Evolutionary conservation across 2,329 filamentous ascomycete genomes (phyloP).

Genomic region (Capronia coronata): DNA sequence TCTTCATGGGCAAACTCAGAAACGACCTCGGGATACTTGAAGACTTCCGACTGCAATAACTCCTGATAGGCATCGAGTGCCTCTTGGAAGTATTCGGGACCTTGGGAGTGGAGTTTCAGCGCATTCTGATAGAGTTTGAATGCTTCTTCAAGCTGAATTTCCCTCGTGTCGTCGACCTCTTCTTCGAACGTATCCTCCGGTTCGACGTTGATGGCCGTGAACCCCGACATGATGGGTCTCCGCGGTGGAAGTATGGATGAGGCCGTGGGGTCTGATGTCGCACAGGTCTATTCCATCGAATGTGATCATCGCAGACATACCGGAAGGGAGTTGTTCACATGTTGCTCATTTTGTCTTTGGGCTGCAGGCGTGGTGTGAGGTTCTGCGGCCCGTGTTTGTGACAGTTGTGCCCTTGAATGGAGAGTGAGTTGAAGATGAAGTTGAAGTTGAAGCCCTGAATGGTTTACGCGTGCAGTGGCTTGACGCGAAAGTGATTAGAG

Average conservation of each 20-base stretch:
- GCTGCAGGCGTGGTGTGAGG: neutral
- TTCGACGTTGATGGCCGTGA: slow-evolving; percentile 63
- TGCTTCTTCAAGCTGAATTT: slow-evolving; percentile 95
- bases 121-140: slow-evolving; percentile 90
- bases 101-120: slow-evolving; percentile 84
- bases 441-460: neutral
- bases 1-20: slow-evolving; percentile 75
- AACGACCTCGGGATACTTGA: slow-evolving; percentile 78
- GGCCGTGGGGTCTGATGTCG: neutral
- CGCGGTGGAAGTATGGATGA: neutral
- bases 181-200: slow-evolving; percentile 85
- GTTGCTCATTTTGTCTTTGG: no score
- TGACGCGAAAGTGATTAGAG: slow-evolving; percentile 2
- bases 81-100: slow-evolving; percentile 65
- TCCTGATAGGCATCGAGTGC: slow-evolving; percentile 75
- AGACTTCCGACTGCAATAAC: slow-evolving; percentile 88
- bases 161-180: slow-evolving; percentile 89
- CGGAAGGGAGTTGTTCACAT: neutral
- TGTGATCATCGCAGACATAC: neutral
- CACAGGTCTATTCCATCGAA: neutral
- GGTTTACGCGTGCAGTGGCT: neutral
- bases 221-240: slow-evolving; percentile 23
- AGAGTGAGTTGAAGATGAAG: no score
- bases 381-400: neutral
- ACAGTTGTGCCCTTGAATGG: neutral